phyloP scores from a whole-genome alignment of 306 rosid genomes.

The Pyrus communis region DNA sequence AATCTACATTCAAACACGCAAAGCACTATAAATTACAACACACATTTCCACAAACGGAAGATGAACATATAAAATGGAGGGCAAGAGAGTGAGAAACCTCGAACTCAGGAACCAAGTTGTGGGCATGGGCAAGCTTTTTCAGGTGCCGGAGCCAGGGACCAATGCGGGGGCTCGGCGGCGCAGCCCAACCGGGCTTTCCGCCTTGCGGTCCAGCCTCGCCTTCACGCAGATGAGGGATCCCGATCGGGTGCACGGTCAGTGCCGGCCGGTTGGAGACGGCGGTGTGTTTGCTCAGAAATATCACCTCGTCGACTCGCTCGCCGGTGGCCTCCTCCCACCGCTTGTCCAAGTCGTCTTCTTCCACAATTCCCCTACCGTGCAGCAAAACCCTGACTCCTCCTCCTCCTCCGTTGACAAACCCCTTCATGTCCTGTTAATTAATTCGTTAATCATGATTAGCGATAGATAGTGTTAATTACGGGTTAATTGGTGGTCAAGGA shows the following conservation, averaged over 20 bases:
- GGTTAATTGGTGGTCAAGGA: not conserved
- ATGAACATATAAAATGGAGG: not conserved
- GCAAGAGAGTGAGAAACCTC: conserved; percentile 42
- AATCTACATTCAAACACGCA: conserved; percentile 36
- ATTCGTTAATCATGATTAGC: not conserved
- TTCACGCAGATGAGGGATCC: conserved; percentile 84
- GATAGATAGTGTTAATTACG: not conserved
- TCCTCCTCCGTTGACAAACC: conserved; percentile 32
- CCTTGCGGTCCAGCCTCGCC: conserved; percentile 91
- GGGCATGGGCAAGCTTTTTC: conserved; percentile 61
- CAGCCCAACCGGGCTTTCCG: conserved; percentile 95
- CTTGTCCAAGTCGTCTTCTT: conserved; percentile 58
- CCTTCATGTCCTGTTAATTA: conserved; percentile 45
- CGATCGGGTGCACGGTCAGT: conserved; percentile 86
- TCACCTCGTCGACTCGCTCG: conserved; percentile 63
- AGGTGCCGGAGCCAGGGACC: conserved; percentile 87
- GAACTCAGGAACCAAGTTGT: conserved; percentile 73
- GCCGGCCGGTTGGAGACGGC: conserved; percentile 91
- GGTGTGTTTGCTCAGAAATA: conserved; percentile 79
- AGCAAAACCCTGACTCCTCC: conserved; percentile 42
- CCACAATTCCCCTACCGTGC: conserved; percentile 54
- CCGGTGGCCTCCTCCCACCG: conserved; percentile 75
- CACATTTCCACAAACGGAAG: not conserved
- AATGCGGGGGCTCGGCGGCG: conserved; percentile 64
- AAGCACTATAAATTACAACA: not conserved